Evolutionary conservation across 2,329 filamentous ascomycete genomes (phyloP).

Genomic region (Penicillium hesseltinei): DNA sequence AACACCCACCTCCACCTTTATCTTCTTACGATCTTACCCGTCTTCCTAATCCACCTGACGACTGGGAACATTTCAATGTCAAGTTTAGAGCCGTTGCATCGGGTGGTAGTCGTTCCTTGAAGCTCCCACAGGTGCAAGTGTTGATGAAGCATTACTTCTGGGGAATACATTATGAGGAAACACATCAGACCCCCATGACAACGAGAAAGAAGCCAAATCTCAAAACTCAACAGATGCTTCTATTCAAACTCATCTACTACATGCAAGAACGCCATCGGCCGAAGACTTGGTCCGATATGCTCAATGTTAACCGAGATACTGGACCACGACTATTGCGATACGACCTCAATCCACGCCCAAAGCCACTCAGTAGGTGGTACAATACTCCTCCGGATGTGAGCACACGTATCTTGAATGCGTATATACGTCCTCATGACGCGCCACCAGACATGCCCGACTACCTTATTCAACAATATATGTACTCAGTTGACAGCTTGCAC

Average conservation of each 20-base stretch:
- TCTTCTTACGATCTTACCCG: constrained; percentile 5
- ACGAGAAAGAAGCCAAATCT: neutral
- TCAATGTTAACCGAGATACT: constrained; percentile 24
- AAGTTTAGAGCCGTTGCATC: neutral
- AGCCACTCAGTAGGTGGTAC: constrained; percentile 28
- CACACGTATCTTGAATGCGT: constrained; percentile 1
- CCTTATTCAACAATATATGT: constrained; percentile 15
- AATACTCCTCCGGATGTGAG: constrained; percentile 9
- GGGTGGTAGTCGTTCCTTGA: neutral
- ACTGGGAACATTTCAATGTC: constrained; percentile 9
- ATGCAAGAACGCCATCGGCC: constrained; percentile 22
- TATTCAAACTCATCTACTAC: constrained; percentile 31
- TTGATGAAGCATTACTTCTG: constrained; percentile 25
- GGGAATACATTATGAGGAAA: constrained; percentile 23
- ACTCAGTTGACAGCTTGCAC: constrained; percentile 6
- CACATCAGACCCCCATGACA: neutral
- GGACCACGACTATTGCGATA: constrained; percentile 34
- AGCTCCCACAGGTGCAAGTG: neutral
- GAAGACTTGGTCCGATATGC: constrained; percentile 11
- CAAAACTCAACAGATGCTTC: neutral
- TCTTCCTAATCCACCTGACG: constrained; percentile 11
- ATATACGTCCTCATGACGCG: constrained; percentile 14
- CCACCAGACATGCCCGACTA: constrained; percentile 8
- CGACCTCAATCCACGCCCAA: constrained; percentile 5
- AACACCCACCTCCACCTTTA: neutral